Evolutionary conservation across 768 basidiomycete species (phyloP).

Genomic region (Lanmaoa rubissima): DNA sequence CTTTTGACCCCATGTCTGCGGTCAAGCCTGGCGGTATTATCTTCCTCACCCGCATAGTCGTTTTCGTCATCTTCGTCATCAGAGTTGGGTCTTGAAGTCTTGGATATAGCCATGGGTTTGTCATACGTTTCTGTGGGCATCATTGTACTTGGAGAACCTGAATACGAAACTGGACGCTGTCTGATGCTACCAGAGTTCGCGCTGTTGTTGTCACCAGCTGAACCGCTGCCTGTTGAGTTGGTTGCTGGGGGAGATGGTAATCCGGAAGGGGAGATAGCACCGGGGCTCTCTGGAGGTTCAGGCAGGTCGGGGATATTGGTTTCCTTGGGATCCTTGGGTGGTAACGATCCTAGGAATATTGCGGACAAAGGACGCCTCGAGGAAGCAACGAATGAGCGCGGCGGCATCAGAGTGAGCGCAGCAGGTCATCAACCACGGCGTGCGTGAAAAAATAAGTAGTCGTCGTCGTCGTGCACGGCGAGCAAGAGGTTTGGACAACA

Average conservation of each 20-base stretch:
- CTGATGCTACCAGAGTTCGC: conserved; percentile 41
- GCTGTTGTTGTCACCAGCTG: conserved; percentile 59
- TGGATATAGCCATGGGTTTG: conserved; percentile 29
- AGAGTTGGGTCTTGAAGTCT: conserved; percentile 30
- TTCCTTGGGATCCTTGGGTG: conserved; percentile 39
- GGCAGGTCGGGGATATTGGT: conserved; percentile 62
- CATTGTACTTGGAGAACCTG: conserved; percentile 27
- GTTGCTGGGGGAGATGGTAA: conserved; percentile 83
- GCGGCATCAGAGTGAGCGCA: conserved; percentile 43
- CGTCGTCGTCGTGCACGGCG: conserved; percentile 30
- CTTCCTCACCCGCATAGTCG: conserved; percentile 55
- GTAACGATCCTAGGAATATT: conserved; percentile 51
- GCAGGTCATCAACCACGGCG: conserved; percentile 30
- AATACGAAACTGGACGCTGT: conserved; percentile 31
- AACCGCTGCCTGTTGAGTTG: conserved; percentile 81
- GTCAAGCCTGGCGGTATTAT: conserved; percentile 58
- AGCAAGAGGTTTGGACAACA: conserved; percentile 21
- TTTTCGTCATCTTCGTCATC: conserved; percentile 51
- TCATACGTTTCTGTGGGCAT: conserved; percentile 43
- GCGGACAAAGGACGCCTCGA: conserved; percentile 59
- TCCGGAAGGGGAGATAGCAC: conserved; percentile 56
- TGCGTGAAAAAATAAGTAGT: conserved; percentile 7
- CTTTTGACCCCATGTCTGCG: conserved; percentile 34
- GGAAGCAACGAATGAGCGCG: conserved; percentile 42
- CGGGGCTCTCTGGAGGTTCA: conserved; percentile 63